A percentile compares a stretch with the other conserved stretches of the same genome.
Conservation (phyloP, 257 asterid species). For the Jacaranda copaia region DNA sequence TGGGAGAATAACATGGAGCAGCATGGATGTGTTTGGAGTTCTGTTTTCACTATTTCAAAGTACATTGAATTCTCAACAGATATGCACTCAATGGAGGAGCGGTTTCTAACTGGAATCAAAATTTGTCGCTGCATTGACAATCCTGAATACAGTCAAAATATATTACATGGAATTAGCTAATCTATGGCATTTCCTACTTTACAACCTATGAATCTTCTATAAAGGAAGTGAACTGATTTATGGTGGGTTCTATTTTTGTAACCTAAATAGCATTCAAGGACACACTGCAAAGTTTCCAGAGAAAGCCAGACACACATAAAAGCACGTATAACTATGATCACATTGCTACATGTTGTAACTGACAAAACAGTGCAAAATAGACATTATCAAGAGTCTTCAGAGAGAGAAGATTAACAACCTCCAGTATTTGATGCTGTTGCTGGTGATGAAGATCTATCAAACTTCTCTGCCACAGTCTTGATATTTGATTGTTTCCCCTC, state of each 20-base stretch:
- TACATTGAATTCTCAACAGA: not conserved
- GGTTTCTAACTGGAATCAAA: constrained; percentile 28
- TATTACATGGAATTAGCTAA: constrained; percentile 2
- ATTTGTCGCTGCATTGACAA: constrained; percentile 12
- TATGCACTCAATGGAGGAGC: constrained; percentile 19
- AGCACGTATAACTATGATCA: not conserved
- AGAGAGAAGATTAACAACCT: constrained; percentile 43
- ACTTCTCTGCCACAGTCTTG: constrained; percentile 53
- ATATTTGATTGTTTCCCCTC: constrained; percentile 56
- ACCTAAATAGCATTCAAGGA: constrained; percentile 10
- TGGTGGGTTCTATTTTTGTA: not conserved
- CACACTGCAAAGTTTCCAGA: constrained; percentile 3
- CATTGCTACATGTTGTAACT: constrained; percentile 4
- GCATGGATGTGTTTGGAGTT: not conserved
- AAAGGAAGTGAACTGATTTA: constrained; percentile 16
- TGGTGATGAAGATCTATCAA: constrained; percentile 55
- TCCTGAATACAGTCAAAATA: constrained; percentile 2
- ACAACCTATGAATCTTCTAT: constrained; percentile 1
- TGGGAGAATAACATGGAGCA: not conserved
- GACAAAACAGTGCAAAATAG: constrained; percentile 10
- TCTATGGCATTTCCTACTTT: constrained; percentile 28
- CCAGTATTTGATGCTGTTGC: constrained; percentile 49
- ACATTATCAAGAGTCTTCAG: constrained; percentile 26
- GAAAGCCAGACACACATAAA: constrained; percentile 19
- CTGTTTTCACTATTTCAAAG: constrained; percentile 29